Evolutionary conservation across 192 early-diverging fungal species (phyloP).

Genomic region (Entomortierella beljakovae): DNA sequence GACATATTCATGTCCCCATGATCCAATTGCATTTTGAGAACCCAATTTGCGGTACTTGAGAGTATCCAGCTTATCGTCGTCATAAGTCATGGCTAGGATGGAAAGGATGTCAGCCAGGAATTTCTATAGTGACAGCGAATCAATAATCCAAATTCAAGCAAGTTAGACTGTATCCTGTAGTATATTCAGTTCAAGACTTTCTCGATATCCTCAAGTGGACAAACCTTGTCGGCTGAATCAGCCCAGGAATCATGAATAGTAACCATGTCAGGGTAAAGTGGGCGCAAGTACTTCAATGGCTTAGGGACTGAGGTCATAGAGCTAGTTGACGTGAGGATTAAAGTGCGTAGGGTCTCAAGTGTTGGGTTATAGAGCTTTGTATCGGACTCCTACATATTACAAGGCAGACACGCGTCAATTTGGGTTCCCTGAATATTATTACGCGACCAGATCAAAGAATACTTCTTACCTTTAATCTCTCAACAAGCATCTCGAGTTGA

Average conservation of each 20-base stretch:
- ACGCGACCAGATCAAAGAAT: neutral
- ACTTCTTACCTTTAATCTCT: slow-evolving; percentile 82
- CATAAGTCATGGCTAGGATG: slow-evolving; percentile 97
- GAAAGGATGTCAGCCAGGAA: slow-evolving; percentile 96
- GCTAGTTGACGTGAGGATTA: slow-evolving; percentile 93
- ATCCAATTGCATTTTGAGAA: slow-evolving; percentile 80
- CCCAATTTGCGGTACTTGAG: slow-evolving; percentile 90
- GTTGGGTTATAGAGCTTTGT: slow-evolving; percentile 83
- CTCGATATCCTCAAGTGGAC: neutral
- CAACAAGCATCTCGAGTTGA: slow-evolving; percentile 96
- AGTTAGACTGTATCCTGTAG: too few species aligned
- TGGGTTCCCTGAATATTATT: slow-evolving; percentile 4
- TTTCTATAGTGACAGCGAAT: slow-evolving; percentile 68
- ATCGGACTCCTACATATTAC: slow-evolving; percentile 68
- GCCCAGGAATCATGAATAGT: slow-evolving; percentile 81
- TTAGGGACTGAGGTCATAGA: slow-evolving; percentile 99
- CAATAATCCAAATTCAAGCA: too few species aligned
- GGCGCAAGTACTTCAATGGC: slow-evolving; percentile 95
- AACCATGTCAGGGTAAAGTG: slow-evolving; percentile 80
- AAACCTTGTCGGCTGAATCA: slow-evolving; percentile 80
- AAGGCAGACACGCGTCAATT: slow-evolving; percentile 7
- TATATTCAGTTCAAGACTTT: too few species aligned
- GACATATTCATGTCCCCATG: slow-evolving; percentile 99
- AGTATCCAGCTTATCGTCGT: slow-evolving; percentile 86
- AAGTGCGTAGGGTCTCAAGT: slow-evolving; percentile 86